These are phyloP conservation scores for Cadophora sp. DNA, from an alignment of 2,329 filamentous ascomycete species.

Conservation along the genomic window DNA sequence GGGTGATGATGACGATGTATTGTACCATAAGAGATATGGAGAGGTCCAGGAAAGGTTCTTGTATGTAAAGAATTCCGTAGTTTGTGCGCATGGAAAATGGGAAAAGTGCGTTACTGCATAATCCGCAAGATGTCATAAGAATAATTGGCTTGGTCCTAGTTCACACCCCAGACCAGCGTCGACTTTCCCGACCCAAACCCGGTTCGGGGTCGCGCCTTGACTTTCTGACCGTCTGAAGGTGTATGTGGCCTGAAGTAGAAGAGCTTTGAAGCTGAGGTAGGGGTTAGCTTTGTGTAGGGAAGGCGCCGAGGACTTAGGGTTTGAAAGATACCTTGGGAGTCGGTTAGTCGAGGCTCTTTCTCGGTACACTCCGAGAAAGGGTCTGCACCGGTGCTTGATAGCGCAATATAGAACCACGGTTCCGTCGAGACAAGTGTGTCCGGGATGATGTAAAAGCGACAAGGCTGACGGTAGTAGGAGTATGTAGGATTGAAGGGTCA, in stretches of 20 bases:
- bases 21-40: conserved; percentile 14
- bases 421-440: conserved; percentile 27
- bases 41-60: conserved; percentile 2
- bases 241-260: conserved; percentile 24
- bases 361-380: conserved; percentile 32
- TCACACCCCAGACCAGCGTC: conserved; percentile 27
- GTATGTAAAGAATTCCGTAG: conserved; percentile 5
- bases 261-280: conserved; percentile 13
- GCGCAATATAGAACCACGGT: conserved; percentile 24
- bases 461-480: conserved; percentile 26
- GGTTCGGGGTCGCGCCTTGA: conserved; percentile 31
- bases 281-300: conserved; percentile 24
- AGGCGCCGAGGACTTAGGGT: conserved; percentile 27
- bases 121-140: conserved; percentile 23
- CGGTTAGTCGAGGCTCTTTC: conserved; percentile 33
- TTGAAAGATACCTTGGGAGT: conserved; percentile 24
- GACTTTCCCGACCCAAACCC: conserved; percentile 26
- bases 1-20: neutral
- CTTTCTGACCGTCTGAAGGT: conserved; percentile 25
- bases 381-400: conserved; percentile 31
- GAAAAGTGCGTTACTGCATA: conserved; percentile 3
- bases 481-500: neutral
- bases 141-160: conserved; percentile 28
- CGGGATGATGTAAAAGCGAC: conserved; percentile 27
- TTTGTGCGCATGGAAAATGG: conserved; percentile 8